These are phyloP conservation scores for Chaetomium sp. DNA, from an alignment of 2,329 filamentous ascomycete species.

Conservation along the genomic window DNA sequence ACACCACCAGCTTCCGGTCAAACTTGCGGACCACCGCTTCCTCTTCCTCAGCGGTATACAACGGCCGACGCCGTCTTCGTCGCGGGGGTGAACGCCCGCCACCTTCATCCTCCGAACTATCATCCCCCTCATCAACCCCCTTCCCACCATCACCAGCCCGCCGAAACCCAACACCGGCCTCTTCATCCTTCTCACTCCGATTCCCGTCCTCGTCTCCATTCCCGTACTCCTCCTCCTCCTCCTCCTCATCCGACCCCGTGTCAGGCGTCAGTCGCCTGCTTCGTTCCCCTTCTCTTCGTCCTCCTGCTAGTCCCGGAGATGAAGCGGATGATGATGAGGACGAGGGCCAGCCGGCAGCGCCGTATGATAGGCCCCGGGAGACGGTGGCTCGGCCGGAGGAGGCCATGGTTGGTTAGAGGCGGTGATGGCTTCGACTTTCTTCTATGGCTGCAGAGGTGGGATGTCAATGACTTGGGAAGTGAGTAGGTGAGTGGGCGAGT, in stretches of 20 bases:
- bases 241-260: conserved; percentile 8
- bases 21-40: conserved; percentile 63
- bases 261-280: conserved; percentile 4
- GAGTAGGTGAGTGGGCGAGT: too few species aligned
- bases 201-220: conserved; percentile 1
- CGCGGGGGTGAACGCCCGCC: conserved; percentile 1
- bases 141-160: neutral
- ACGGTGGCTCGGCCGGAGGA: too few species aligned
- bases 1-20: conserved; percentile 69
- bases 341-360: neutral
- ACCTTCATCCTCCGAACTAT: neutral
- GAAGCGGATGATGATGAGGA: neutral
- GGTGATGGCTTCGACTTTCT: too few species aligned
- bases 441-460: too few species aligned
- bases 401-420: too few species aligned
- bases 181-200: neutral
- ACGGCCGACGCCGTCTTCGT: conserved; percentile 21
- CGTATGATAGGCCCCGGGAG: too few species aligned
- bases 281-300: neutral
- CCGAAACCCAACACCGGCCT: neutral
- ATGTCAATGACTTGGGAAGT: too few species aligned
- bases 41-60: conserved; percentile 64
- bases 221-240: neutral
- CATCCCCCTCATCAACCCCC: neutral
- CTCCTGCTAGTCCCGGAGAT: neutral